Conservation (phyloP, 129 eudicot species). For the Artemisia annua region DNA sequence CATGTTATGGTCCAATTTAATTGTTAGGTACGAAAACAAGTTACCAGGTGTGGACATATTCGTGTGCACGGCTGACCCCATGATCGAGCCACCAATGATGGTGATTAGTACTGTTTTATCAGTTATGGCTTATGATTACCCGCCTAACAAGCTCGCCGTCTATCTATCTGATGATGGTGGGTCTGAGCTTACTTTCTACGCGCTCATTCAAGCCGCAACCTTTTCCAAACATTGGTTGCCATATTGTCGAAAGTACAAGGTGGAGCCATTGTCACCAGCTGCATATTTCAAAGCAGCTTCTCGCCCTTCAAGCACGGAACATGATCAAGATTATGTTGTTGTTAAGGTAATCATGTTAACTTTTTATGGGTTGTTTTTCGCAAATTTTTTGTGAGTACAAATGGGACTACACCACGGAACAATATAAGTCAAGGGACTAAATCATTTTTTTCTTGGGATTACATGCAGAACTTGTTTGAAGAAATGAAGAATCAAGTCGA, state of each 20-base stretch:
- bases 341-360: conserved; percentile 42
- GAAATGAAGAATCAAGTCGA: conserved; percentile 56
- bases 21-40: no score
- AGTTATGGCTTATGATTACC: conserved; percentile 80
- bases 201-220: conserved; percentile 58
- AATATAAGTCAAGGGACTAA: no score
- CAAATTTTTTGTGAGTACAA: no score
- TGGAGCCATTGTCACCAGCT: conserved; percentile 67
- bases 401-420: no score
- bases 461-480: conserved; percentile 55
- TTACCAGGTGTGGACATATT: no score
- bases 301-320: conserved; percentile 23
- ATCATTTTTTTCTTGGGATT: neutral
- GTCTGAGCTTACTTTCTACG: conserved; percentile 68
- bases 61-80: conserved; percentile 10
- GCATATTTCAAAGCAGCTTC: conserved; percentile 51
- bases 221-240: conserved; percentile 80
- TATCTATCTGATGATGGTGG: conserved; percentile 89
- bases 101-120: conserved; percentile 81
- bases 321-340: conserved; percentile 31
- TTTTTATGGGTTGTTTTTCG: neutral
- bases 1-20: no score
- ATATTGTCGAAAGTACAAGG: conserved; percentile 57
- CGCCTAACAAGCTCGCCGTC: conserved; percentile 61
- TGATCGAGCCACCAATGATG: conserved; percentile 79